Evolutionary conservation across 345 rosid genomes (phyloP).

Genomic region (thale cress (Arabidopsis thaliana)): DNA sequence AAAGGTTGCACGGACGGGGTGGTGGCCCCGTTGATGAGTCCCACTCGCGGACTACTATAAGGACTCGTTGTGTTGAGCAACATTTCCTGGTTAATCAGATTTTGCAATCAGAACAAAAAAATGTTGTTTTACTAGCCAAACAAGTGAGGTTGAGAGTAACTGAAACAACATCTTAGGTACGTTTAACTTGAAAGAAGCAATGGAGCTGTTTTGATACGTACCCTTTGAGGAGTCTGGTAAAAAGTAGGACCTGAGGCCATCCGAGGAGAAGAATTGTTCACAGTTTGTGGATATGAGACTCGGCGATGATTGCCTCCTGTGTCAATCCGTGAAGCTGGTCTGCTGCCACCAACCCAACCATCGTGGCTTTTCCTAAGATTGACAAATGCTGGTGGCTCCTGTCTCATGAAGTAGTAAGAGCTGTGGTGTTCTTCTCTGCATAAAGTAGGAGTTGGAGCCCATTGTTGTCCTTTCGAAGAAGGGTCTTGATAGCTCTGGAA

Average conservation of each 20-base stretch:
- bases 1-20: constrained; percentile 21
- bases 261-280: constrained; percentile 49
- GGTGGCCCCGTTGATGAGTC: constrained; percentile 11
- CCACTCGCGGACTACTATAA: constrained; percentile 37
- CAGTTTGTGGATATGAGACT: constrained; percentile 64
- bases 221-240: constrained; percentile 55
- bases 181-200: background rate
- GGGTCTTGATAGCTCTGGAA: constrained; percentile 57
- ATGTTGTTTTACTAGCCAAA: background rate
- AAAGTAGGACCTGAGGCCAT: constrained; percentile 46
- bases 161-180: background rate
- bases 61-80: constrained; percentile 38
- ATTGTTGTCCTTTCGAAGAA: constrained; percentile 49
- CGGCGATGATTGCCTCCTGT: constrained; percentile 48
- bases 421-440: constrained; percentile 74
- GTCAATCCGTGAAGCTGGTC: constrained; percentile 49
- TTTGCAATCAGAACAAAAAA: constrained; percentile 15
- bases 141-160: background rate
- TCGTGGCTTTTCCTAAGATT: constrained; percentile 54
- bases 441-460: constrained; percentile 57
- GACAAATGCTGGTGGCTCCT: constrained; percentile 52
- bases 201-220: constrained; percentile 30
- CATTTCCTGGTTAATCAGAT: constrained; percentile 30
- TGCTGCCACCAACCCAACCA: constrained; percentile 52
- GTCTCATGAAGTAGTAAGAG: constrained; percentile 64